Evolutionary conservation across 768 basidiomycete species (phyloP).

Genomic region (Pulveroboletus ravenelii): DNA sequence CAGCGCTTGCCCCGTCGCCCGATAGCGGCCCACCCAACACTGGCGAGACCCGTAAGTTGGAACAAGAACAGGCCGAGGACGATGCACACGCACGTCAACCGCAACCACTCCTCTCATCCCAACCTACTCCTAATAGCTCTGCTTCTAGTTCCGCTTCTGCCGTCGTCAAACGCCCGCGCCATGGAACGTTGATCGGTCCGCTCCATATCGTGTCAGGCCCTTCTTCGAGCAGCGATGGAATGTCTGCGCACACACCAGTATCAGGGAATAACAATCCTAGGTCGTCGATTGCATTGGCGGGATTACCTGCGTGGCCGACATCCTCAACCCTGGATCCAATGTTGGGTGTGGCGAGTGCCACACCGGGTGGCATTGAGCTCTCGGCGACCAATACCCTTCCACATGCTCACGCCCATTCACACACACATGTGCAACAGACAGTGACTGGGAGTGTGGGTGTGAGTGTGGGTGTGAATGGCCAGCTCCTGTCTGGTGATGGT

Average conservation of each 20-base stretch:
- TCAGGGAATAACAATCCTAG: conserved; percentile 9
- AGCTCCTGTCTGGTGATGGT: conserved; percentile 15
- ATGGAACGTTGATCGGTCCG: conserved; percentile 23
- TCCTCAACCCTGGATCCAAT: conserved; percentile 29
- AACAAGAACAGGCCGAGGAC: conserved; percentile 29
- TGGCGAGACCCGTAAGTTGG: conserved; percentile 19
- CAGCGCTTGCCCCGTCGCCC: conserved; percentile 25
- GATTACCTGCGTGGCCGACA: conserved; percentile 32
- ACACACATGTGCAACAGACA: conserved; percentile 12
- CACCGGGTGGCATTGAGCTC: conserved; percentile 31
- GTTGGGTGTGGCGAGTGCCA: conserved; percentile 30
- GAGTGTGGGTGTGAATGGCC: conserved; percentile 9
- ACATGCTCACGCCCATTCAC: conserved; percentile 6
- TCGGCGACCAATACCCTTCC: conserved; percentile 10
- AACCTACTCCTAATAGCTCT: conserved; percentile 3
- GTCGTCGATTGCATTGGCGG: conserved; percentile 23
- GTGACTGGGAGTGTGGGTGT: conserved; percentile 6
- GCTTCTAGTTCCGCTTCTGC: background rate
- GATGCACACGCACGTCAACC: conserved; percentile 12
- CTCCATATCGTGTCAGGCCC: conserved; percentile 19
- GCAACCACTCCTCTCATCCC: conserved; percentile 5
- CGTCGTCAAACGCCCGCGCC: conserved; percentile 25
- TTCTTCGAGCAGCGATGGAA: conserved; percentile 14
- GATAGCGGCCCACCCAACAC: conserved; percentile 11
- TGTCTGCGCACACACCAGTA: conserved; percentile 19